Evolutionary conservation across 208 protist genomes (phyloP), one percentile per base, ranked within the genome.

Genomic region (Naegleria fowleri): DNA sequence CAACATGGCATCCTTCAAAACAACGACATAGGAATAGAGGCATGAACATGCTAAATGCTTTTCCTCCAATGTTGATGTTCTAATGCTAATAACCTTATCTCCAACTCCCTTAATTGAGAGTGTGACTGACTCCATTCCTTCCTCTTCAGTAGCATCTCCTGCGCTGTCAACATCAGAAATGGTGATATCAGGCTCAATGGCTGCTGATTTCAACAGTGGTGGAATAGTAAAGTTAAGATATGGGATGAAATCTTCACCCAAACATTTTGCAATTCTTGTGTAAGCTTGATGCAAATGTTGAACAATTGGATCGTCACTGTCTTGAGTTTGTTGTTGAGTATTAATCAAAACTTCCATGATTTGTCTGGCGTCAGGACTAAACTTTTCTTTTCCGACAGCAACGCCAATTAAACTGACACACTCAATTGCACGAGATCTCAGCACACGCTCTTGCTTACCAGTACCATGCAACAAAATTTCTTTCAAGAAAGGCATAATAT

Each of bases 391-490:
- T 58, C 95, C 95, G n/a, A 98, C 97, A 43, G 97, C 95, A 15
- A 96, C 86, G 87, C 94, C 96, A 76, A 98, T 95, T 29, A 97
- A 91, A 51, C 92, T 95, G 79, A 98, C 92, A 88, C 95, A 96
- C 92, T 98, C 97, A 90, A 98, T 96, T 5, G 95, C 94, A 92
- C 96, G 96, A 59, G 95, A 96, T 83, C 95, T 93, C 25, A 98
- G 90, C 83, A 94, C 75, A 51, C 93, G 90, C 3, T 86, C 75
- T 55, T 93, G 91, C 90, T 93, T 92, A 36, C 91, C 91, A 9
- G 79, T 87, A 7, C 94, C 90, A 9, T 91, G 36, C 36, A 29
- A 38, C 9, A 97, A 75, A 40, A 97, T 93, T 36, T 92, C 75
- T 59, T 96, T 96, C 13, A 98, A 91, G n/a, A 95, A 90, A 29